Conservation (phyloP, 495 filamentous ascomycete species). For the Lineolata rhizophorae region DNA sequence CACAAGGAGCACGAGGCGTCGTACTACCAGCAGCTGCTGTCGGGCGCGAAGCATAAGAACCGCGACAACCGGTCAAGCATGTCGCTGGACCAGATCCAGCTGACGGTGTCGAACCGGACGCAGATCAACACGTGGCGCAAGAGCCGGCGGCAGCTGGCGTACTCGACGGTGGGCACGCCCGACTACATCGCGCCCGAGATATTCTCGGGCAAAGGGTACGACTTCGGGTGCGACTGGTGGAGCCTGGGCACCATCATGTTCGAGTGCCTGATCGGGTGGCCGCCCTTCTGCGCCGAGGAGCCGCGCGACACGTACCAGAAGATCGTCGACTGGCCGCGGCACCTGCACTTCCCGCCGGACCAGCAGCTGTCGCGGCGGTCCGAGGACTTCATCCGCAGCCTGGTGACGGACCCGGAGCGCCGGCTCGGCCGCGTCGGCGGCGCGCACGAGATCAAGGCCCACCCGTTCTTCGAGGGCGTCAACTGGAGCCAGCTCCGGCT, state of each 20-base stretch:
- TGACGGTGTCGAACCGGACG: constrained; percentile 90
- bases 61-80: constrained; percentile 69
- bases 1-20: constrained; percentile 94
- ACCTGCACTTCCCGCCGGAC: constrained; percentile 92
- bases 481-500: constrained; percentile 76
- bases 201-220: constrained; percentile 88
- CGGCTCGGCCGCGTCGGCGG: constrained; percentile 65
- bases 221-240: constrained; percentile 98
- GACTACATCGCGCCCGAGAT: constrained; percentile 99
- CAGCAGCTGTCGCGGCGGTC: constrained; percentile 70
- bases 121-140: constrained; percentile 98
- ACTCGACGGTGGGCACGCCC: constrained; percentile 93
- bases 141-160: constrained; percentile 82
- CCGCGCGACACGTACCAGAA: constrained; percentile 95
- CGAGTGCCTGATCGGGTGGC: constrained; percentile 96
- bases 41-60: constrained; percentile 38
- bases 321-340: constrained; percentile 94
- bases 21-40: constrained; percentile 91
- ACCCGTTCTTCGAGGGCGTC: constrained; percentile 91
- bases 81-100: constrained; percentile 89
- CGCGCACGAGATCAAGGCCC: constrained; percentile 74
- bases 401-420: constrained; percentile 79
- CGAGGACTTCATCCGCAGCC: constrained; percentile 69
- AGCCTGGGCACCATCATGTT: constrained; percentile 98
- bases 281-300: constrained; percentile 96